Evolutionary conservation across 139 green algal species (phyloP).

Genomic region (Deuterostichococcus epilithicus): DNA sequence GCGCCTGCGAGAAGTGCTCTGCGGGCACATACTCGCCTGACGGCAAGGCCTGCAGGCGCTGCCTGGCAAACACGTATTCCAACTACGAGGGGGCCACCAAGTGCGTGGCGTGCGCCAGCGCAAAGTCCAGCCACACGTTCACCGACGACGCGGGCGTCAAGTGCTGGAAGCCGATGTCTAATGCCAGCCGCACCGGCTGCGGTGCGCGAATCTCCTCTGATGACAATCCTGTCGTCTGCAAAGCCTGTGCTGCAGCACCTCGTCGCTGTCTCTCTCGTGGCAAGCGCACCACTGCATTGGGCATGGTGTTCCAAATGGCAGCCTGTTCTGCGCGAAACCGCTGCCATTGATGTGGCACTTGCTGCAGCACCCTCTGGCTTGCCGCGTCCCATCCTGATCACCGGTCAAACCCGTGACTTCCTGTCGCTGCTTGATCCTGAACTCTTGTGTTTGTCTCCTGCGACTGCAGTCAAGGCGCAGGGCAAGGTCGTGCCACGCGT

Average conservation of each 20-base stretch:
- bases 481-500: neutral
- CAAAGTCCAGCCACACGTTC: neutral
- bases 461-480: neutral
- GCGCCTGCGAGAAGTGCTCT: neutral
- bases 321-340: too few species aligned
- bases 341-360: too few species aligned
- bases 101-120: neutral
- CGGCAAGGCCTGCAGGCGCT: neutral
- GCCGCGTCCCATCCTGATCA: too few species aligned
- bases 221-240: too few species aligned
- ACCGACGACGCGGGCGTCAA: neutral
- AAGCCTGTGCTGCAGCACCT: too few species aligned
- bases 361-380: too few species aligned
- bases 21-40: neutral
- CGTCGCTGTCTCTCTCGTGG: too few species aligned
- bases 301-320: too few species aligned
- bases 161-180: neutral
- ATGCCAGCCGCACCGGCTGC: neutral
- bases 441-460: too few species aligned
- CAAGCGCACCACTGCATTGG: too few species aligned
- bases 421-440: too few species aligned
- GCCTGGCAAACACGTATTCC: neutral
- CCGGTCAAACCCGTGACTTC: too few species aligned
- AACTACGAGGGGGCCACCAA: neutral
- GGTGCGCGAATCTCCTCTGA: neutral